Conservation (phyloP, 192 early-diverging fungal species). For the Oehlia diaphana region DNA sequence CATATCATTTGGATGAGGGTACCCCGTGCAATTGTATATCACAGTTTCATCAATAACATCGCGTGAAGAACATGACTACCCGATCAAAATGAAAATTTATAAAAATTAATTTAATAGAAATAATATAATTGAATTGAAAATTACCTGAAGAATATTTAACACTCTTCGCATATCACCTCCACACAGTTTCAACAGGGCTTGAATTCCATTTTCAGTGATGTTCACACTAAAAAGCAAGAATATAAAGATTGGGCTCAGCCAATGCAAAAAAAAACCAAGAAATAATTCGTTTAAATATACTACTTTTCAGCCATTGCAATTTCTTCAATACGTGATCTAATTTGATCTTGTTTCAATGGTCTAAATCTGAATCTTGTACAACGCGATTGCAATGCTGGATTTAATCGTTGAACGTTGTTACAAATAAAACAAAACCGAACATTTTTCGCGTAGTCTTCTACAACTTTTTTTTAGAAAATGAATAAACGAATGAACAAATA, state of each 20-base stretch:
- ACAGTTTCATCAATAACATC: slow-evolving; percentile 70
- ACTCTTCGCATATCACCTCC: slow-evolving; percentile 97
- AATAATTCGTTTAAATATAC: slow-evolving; percentile 20
- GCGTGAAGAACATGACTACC: slow-evolving; percentile 77
- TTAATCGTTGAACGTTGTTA: slow-evolving; percentile 98
- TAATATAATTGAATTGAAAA: not conserved
- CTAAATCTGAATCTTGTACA: slow-evolving; percentile 97
- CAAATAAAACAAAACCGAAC: slow-evolving; percentile 99
- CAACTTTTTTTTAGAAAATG: slow-evolving; percentile 54
- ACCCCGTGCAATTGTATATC: slow-evolving; percentile 91
- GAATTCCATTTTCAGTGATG: slow-evolving; percentile 74
- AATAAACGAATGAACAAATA: not conserved
- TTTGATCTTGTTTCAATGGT: slow-evolving; percentile 78
- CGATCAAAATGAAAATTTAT: not conserved
- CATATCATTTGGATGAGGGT: slow-evolving; percentile 88
- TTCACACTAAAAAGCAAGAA: slow-evolving; percentile 54
- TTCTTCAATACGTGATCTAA: slow-evolving; percentile 72
- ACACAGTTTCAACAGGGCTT: slow-evolving; percentile 81
- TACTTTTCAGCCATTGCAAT: slow-evolving; percentile 70
- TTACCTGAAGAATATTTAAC: slow-evolving; percentile 90
- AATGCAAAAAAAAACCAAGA: not conserved
- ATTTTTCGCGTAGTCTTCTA: slow-evolving; percentile 98
- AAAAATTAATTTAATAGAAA: not conserved
- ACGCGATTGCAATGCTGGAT: slow-evolving; percentile 96
- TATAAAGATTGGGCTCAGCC: slow-evolving; percentile 27